Evolutionary conservation across 306 rosid species (phyloP), one percentile per base, ranked within the genome.

Genomic region (Prunus davidiana): DNA sequence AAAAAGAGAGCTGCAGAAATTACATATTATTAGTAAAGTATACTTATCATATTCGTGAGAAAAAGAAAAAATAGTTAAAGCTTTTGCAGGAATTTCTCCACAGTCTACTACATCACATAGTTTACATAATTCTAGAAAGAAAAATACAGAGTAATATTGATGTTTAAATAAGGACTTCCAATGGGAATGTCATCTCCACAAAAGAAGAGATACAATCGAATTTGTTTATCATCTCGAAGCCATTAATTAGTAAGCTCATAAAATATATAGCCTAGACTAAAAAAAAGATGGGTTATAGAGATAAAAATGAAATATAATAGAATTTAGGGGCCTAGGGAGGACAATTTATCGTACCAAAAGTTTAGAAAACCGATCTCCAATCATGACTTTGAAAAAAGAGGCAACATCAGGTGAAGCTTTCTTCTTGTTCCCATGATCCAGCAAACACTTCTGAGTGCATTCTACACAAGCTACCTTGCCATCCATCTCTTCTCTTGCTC

Each of bases 351-450:
- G 27, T 85, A 92, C 95, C 88, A 92, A 38, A 69, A 80, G 64
- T 32, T 38, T 61, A 3, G 88, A 79, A 57, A 84, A 78, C 32
- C 41, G 58, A 51, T 70, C 76, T 12, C 82, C 88, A 54, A 82
- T 12, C 82, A 92, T 79, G 82, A 89, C 30, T 90, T 88, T 90
- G 89, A 89, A 87, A 84, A 92, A 92, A 22, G 91, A 85, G 41
- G 47, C 62, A 18, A 46, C 79, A 6, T 5, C 55, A 74, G 24
- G 38, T 50, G 84, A 51, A 8, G 76, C 72, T 1, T 32, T 79
- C 67, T 51, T 78, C 69, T 76, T 67, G 69, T 69, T 82, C 76
- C 71, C 57, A 69, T 91, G 94, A 71, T 82, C 16, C 61, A 68
- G 68, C 41, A 62, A 63, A 73, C 93, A 83, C 54, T 75, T 72